Evolutionary conservation across 192 early-diverging fungal genomes (phyloP), one percentile per base, ranked within the genome.

Genomic region (Helicostylum pulchrum): DNA sequence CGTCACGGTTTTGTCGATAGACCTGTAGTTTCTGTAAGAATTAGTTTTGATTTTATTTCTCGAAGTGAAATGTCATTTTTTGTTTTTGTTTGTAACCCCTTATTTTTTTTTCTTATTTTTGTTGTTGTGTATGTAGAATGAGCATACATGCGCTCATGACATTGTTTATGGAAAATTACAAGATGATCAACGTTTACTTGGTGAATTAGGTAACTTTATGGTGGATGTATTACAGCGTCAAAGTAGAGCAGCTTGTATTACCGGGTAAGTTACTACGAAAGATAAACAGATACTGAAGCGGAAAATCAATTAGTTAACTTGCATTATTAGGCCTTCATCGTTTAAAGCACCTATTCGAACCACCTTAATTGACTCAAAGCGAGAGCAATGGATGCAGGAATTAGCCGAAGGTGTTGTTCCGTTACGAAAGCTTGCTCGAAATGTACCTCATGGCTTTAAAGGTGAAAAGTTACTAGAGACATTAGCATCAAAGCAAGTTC

Each of bases 1-100:
- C 83, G 87, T 8, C 79, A 84, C 59, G 89, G 89, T 9, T 85
- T 79, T 59, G 78, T 83, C 0, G 87, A 88, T 58, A 76, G 57
- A 31, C 69, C 73, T 12, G 56, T 76, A 7, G 75, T 80, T 26
- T 67, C 73, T 61, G 73, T 75, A 67, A 62, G 73, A 46, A 15
- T 19, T 17, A 14, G 3, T 23, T 47, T 19, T 17, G 4, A 1
- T 23, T 47, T 10, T 47, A 10, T 15, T 12, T 47, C 14, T 39
- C 5, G 14, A 20, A 14, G 43, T 12, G 20, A 30, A 55, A 44
- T 36, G 14, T 32, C 9, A 50, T 19, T 36, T 26, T 31, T 34
- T 20, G 3, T 30, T 14, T 52, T 14, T 23, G 4, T 63, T 34
- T 45, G 39, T 8, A 31, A 44, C 39, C 14, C 23, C 46, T 42